phyloP scores from a whole-genome alignment of 352 stramenopile genomes.

The Pilasporangium apinafurcum region DNA sequence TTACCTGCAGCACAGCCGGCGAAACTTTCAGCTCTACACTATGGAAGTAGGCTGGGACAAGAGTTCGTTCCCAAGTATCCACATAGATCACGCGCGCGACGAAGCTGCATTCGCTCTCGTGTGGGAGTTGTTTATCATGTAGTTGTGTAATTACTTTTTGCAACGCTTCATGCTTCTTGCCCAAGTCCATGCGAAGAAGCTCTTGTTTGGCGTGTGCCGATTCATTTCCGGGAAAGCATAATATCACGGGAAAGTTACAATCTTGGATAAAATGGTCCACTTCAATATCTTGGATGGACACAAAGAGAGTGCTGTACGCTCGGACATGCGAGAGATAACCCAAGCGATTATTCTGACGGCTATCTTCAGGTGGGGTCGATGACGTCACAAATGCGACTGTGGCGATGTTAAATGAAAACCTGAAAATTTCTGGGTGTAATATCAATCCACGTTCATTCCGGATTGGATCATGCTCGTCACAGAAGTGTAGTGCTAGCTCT shows the following conservation, averaged over 20 bases:
- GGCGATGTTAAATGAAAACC: slow-evolving; percentile 18
- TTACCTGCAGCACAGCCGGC: slow-evolving; percentile 64
- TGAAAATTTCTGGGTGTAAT: slow-evolving; percentile 56
- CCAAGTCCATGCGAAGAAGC: slow-evolving; percentile 22
- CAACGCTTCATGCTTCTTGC: slow-evolving; percentile 32
- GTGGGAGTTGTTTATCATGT: slow-evolving; percentile 34
- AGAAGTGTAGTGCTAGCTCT: slow-evolving; percentile 50
- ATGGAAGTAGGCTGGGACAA: slow-evolving; percentile 61
- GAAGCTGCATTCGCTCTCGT: slow-evolving; percentile 18
- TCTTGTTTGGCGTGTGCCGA: slow-evolving; percentile 11
- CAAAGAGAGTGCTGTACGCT: slow-evolving; percentile 50
- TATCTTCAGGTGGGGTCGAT: slow-evolving; percentile 39
- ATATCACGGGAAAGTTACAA: slow-evolving; percentile 70
- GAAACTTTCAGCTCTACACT: slow-evolving; percentile 51
- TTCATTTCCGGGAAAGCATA: slow-evolving; percentile 32
- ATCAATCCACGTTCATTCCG: slow-evolving; percentile 24
- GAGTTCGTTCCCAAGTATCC: slow-evolving; percentile 32
- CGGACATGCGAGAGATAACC: slow-evolving; percentile 68
- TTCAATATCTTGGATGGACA: slow-evolving; percentile 40
- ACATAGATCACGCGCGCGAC: slow-evolving; percentile 46
- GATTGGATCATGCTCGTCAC: slow-evolving; percentile 49
- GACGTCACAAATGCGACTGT: slow-evolving; percentile 45
- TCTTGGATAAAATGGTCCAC: slow-evolving; percentile 64
- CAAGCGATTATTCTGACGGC: slow-evolving; percentile 31
- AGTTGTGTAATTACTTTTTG: slow-evolving; percentile 18